phyloP scores from a whole-genome alignment of 192 early-diverging fungal species.

The Globomyces pollinis-pini region DNA sequence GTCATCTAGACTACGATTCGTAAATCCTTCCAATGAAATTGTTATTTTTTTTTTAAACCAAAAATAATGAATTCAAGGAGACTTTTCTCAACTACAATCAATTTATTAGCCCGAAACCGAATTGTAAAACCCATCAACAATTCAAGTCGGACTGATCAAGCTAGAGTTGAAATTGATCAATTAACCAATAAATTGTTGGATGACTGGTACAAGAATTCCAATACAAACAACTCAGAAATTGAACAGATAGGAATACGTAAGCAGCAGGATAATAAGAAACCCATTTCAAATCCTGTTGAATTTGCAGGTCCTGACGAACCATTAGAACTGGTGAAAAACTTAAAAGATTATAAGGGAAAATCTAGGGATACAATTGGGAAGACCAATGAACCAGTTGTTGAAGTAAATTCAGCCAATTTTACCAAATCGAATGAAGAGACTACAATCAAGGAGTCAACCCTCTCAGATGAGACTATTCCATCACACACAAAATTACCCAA shows the following conservation, averaged over 20 bases:
- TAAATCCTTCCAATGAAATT: too few species aligned
- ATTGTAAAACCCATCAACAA: conserved; percentile 2
- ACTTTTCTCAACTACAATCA: neutral
- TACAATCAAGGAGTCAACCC: neutral
- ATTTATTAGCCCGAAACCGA: neutral
- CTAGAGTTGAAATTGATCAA: neutral
- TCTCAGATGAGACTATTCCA: neutral
- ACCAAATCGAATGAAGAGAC: neutral
- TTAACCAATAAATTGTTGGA: neutral
- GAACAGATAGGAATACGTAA: too few species aligned
- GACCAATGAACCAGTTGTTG: too few species aligned
- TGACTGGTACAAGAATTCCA: neutral
- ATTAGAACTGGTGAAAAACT: too few species aligned
- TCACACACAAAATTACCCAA: neutral
- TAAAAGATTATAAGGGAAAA: too few species aligned
- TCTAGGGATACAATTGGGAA: too few species aligned
- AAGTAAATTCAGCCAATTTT: neutral
- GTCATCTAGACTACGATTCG: too few species aligned
- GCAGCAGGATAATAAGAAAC: too few species aligned
- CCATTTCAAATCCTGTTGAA: too few species aligned
- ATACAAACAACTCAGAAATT: too few species aligned
- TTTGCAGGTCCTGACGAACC: too few species aligned
- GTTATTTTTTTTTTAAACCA: neutral
- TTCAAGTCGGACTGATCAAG: too few species aligned
- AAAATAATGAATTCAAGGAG: neutral